phyloP scores from a whole-genome alignment of 441 rosid genomes.

The Croton setiger region DNA sequence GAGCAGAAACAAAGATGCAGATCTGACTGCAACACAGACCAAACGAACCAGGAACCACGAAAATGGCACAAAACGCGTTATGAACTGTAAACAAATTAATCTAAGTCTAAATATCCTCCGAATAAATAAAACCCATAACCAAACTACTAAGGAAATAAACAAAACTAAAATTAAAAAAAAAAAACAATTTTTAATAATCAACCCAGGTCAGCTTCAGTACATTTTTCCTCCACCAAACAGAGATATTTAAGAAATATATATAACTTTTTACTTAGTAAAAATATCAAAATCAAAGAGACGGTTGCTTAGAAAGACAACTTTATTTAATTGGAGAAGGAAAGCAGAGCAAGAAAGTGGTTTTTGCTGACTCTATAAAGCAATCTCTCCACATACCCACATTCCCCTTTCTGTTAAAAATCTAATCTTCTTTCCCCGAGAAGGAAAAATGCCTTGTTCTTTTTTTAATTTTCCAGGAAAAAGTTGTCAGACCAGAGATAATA shows the following conservation, averaged over 20 bases:
- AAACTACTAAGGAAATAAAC: constrained; percentile 2
- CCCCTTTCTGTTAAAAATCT: constrained; percentile 26
- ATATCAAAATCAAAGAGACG: constrained; percentile 12
- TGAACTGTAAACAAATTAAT: constrained; percentile 51
- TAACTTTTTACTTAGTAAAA: constrained; percentile 1
- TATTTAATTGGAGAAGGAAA: neutral
- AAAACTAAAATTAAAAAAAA: constrained; percentile 10
- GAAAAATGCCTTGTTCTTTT: neutral
- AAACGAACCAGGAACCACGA: constrained; percentile 12
- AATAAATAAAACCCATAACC: constrained; percentile 23
- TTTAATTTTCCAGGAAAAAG: neutral
- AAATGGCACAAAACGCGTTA: constrained; percentile 48
- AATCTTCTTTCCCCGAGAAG: constrained; percentile 16
- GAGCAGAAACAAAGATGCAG: constrained; percentile 36
- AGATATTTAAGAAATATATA: neutral
- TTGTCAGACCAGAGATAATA: neutral
- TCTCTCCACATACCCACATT: constrained; percentile 34
- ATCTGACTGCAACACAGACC: constrained; percentile 39
- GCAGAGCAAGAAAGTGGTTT: constrained; percentile 28
- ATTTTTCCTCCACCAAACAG: constrained; percentile 35
- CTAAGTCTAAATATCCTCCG: constrained; percentile 11
- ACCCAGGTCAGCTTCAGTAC: constrained; percentile 34
- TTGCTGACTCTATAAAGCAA: constrained; percentile 37
- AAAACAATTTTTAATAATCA: constrained; percentile 11
- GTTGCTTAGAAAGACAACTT: neutral